Base-by-base conservation (phyloP, 805 yeast genomes). In the Cyberlindnera samutprakarnensis region DNA sequence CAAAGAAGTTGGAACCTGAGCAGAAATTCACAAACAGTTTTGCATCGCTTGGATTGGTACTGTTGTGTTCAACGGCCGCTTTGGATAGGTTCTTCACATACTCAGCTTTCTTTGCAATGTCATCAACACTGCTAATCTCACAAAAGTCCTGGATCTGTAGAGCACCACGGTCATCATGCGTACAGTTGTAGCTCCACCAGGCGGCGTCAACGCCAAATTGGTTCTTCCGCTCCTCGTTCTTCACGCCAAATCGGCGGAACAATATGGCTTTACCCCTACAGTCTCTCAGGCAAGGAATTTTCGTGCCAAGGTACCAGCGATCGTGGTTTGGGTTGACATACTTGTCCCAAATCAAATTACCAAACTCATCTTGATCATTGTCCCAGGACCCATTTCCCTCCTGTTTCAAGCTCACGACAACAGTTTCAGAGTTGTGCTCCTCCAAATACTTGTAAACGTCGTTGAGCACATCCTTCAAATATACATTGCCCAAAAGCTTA, bases 111-210 rank as follows among this genome's bases (percentile, higher is more conserved):
- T 65, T 70, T 13, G 63, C 52, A 36, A 80, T 67, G 44, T 74
- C 85, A 7, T 60, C 62, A 7, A 58, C 63, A 24, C 57, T 52
- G 37, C 65, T 61, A 36, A 82, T 62, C 51, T 78, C 87, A 57
- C 83, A 78, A 61, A 66, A 80, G 54, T 82, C 92, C 56, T 82
- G 92, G 13, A 81, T 83, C 16, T 68, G 72, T 46, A 77, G 61
- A 4, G 47, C 22, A 9, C 81, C 82, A 32, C 79, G 61, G 49
- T 78, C 84, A 46, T 78, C 85, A 38, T 72, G 72, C 7, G 72
- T 64, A 40, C 80, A 68, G 54, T 79, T 78, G 57, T 78, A 76
- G 20, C 55, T 44, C 88, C 90, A 82, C 38, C 66, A 58, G 4
- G 74, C 55, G 10, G 87, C 87, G 20, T 78, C 77, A 37, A 81